phyloP scores from a whole-genome alignment of 2,329 filamentous ascomycete genomes.

The Ceratocystis colombiana region DNA sequence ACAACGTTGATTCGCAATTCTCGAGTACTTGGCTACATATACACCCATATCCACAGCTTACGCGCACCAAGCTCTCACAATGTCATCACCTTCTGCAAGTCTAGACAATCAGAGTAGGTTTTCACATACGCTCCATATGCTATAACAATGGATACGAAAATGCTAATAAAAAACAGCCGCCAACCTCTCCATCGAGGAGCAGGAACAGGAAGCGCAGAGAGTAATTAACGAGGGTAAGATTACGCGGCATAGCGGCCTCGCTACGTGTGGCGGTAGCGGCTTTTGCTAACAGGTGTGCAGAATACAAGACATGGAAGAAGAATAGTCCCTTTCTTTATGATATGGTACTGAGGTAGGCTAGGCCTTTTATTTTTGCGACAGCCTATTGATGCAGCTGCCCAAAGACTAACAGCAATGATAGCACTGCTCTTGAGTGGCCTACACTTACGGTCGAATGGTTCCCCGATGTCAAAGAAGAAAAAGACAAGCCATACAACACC shows the following conservation, averaged over 20 bases:
- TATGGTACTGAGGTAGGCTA: slow-evolving; percentile 68
- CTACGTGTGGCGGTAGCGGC: not conserved
- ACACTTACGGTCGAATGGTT: slow-evolving; percentile 98
- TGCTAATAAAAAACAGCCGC: slow-evolving; percentile 26
- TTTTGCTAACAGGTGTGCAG: slow-evolving; percentile 37
- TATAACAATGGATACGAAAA: not conserved
- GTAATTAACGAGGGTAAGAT: slow-evolving; percentile 77
- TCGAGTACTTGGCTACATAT: not conserved
- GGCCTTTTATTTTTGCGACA: not conserved
- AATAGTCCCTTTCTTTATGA: slow-evolving; percentile 98
- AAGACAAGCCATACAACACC: slow-evolving; percentile 75
- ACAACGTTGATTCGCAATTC: not conserved
- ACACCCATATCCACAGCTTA: not conserved
- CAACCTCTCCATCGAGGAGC: slow-evolving; percentile 48
- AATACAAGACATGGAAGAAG: slow-evolving; percentile 99
- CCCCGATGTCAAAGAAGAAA: slow-evolving; percentile 79
- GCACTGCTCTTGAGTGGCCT: slow-evolving; percentile 92
- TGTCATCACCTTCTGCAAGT: slow-evolving; percentile 19
- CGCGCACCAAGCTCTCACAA: not conserved
- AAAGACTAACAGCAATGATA: slow-evolving; percentile 30
- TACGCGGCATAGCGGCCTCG: not conserved
- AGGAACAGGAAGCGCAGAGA: slow-evolving; percentile 66
- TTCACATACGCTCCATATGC: not conserved
- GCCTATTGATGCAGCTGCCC: not conserved
- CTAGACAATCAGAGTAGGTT: slow-evolving; percentile 23